phyloP scores from a whole-genome alignment of 306 rosid genomes.

The Quercus parvula region DNA sequence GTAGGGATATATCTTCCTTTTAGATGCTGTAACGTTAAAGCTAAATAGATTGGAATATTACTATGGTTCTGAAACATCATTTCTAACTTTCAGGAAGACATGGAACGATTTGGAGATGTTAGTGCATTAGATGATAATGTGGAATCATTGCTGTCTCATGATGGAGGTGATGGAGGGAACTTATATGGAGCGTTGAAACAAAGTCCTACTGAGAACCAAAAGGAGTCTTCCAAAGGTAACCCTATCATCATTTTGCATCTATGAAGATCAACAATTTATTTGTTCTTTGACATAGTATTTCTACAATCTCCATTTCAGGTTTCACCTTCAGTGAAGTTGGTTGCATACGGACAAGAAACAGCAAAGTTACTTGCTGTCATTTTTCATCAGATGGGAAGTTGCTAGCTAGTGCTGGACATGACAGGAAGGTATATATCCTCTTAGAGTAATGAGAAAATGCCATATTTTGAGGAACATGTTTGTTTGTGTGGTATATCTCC shows the following conservation, averaged over 20 bases:
- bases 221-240: constrained; percentile 71
- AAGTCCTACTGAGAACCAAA: constrained; percentile 63
- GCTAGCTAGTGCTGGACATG: constrained; percentile 93
- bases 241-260: constrained; percentile 8
- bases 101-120: constrained; percentile 81
- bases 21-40: not conserved
- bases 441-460: constrained; percentile 1
- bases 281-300: not conserved
- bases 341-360: constrained; percentile 63
- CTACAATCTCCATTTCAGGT: constrained; percentile 51
- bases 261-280: not conserved
- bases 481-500: not conserved
- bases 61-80: not conserved
- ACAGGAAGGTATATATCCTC: constrained; percentile 63
- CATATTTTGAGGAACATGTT: constrained; percentile 3
- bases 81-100: constrained; percentile 57
- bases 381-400: constrained; percentile 91
- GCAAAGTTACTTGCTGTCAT: constrained; percentile 74
- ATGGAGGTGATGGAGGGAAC: constrained; percentile 78
- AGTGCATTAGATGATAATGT: constrained; percentile 80
- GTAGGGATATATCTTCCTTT: not conserved
- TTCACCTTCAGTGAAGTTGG: constrained; percentile 71
- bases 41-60: not conserved
- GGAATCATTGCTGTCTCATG: constrained; percentile 78
- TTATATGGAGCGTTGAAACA: constrained; percentile 73